Evolutionary conservation across 441 rosid species (phyloP), one percentile per base, ranked within the genome.

Genomic region (Aleurites moluccanus): DNA sequence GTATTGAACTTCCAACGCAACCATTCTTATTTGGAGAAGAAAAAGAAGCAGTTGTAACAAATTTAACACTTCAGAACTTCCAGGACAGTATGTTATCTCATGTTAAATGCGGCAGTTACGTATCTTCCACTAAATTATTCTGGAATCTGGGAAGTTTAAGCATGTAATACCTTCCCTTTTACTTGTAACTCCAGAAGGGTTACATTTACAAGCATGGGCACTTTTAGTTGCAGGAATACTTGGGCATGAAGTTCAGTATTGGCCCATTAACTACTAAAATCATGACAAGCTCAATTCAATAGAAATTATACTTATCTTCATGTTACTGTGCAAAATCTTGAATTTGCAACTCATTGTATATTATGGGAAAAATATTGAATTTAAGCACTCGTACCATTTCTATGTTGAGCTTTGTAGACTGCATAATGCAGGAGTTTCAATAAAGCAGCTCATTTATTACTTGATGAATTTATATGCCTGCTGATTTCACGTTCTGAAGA

Each of bases 1-100:
- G 85, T 88, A 28, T 62, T 94, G 53, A 70, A 81, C 76, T 92
- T 85, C 83, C 97, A 92, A 81, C 81, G 89, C 64, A 75, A 59
- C 66, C 63, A 82, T 73, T 72, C 87, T 40, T 91, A 89, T 75
- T 80, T 92, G 73, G 89, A 88, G 83, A 94, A 87, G 90, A 88
- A 81, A 78, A 89, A 73, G 85, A 90, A 87, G 84, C 83, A 80
- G 73, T 30, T 68, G 38, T 85, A 76, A 73, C 74, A 10, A 60
- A 33, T 66, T 44, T 63, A 56, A 27, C n/a, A 3, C 61, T 40
- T 25, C 33, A 25, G 13, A 64, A 57, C 21, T 35, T 2, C 25
- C 33, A 25, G 18, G 57, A 57, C 21, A 47, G 6, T 38, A 7
- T 25, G 9, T n/a, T 23, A 2, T 11, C 27, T 10, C 35, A 20